These are phyloP conservation scores for Takashimella koratensis DNA, from an alignment of 1,284 basidiomycete genomes.

Conservation along the genomic window DNA sequence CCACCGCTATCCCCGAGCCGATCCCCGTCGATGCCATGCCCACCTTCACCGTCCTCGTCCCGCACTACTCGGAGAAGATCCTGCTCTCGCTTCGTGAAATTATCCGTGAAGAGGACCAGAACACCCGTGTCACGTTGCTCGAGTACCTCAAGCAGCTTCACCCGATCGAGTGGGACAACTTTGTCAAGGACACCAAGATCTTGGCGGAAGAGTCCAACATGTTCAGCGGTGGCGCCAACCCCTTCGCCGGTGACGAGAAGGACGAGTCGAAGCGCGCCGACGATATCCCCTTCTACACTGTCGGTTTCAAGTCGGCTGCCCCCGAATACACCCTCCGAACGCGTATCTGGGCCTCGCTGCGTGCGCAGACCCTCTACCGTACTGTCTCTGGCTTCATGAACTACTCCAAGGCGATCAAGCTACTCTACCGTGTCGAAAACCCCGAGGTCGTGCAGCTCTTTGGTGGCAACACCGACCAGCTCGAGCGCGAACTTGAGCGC, in stretches of 20 bases:
- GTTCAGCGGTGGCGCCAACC: conserved; percentile 68
- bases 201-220: conserved; percentile 91
- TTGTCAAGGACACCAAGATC: conserved; percentile 99
- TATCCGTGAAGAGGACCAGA: conserved; percentile 93
- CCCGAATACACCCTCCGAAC: conserved; percentile 98
- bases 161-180: conserved; percentile 98
- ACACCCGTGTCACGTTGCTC: conserved; percentile 87
- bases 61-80: conserved; percentile 96
- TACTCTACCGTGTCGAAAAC: conserved; percentile 99
- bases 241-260: conserved; percentile 79
- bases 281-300: conserved; percentile 97
- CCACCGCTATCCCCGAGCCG: conserved; percentile 81
- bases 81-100: conserved; percentile 89
- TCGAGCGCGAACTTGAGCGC: conserved; percentile 93
- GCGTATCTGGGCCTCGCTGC: conserved; percentile 97
- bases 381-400: conserved; percentile 99
- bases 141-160: conserved; percentile 99
- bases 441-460: conserved; percentile 96
- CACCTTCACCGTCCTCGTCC: conserved; percentile 91
- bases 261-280: conserved; percentile 72
- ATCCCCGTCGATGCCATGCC: conserved; percentile 94
- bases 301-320: conserved; percentile 98
- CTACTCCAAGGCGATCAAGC: conserved; percentile 98
- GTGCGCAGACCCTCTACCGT: conserved; percentile 96
- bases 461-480: conserved; percentile 94